phyloP scores from a whole-genome alignment of 306 rosid genomes.

The Prunus salicina region DNA sequence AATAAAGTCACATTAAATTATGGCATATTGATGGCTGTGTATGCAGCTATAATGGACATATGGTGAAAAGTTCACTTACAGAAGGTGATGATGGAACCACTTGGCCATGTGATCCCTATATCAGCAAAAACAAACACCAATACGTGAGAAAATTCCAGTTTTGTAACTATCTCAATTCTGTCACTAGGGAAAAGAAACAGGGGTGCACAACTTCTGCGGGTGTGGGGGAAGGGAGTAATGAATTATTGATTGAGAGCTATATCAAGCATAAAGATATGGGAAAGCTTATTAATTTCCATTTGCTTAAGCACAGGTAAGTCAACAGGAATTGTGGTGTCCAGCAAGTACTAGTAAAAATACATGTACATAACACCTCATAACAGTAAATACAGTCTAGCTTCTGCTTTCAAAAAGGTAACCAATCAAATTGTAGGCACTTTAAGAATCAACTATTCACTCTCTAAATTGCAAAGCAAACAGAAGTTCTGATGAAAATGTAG shows the following conservation, averaged over 20 bases:
- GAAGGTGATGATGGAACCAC: conserved; percentile 68
- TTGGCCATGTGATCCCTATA: conserved; percentile 73
- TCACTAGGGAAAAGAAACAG: background rate
- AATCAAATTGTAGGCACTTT: background rate
- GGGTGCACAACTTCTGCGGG: background rate
- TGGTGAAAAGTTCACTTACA: conserved; percentile 46
- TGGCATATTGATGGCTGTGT: background rate
- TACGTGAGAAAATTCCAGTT: conserved; percentile 14
- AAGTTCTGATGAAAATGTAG: background rate
- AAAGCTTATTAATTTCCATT: background rate
- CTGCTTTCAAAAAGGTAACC: background rate
- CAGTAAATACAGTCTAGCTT: background rate
- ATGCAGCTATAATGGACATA: background rate
- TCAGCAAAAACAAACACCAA: conserved; percentile 16
- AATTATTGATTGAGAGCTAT: background rate
- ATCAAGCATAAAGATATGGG: background rate
- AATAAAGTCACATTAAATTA: conserved; percentile 20
- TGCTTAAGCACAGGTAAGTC: background rate
- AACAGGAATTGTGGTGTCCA: conserved; percentile 5
- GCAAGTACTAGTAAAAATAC: background rate
- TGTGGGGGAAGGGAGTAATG: background rate
- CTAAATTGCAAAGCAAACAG: background rate
- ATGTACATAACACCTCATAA: background rate
- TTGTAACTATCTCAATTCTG: background rate
- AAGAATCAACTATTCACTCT: background rate